Evolutionary conservation across 108 stramenopile genomes (phyloP), one percentile per base, ranked within the genome.

Genomic region (Fragilaria crotonensis): DNA sequence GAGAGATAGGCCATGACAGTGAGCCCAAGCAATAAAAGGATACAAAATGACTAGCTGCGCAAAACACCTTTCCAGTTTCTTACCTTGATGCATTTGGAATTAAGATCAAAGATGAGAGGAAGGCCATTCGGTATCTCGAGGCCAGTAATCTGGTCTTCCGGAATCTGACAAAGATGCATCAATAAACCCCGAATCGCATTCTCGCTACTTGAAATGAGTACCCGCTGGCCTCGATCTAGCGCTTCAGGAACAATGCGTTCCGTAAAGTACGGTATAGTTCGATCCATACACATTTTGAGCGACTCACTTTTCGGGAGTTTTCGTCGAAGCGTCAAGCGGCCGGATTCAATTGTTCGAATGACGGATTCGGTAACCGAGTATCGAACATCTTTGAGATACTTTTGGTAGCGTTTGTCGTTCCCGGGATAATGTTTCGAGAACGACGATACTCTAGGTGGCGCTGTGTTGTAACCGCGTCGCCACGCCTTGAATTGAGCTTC

Each of bases 181-280:
- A 96, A 68, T 9, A 97, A 77, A 0, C 94, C 96, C 33, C 96
- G 77, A 48, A 97, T 83, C 27, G 92, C 87, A 76, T 96, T 96
- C 54, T 95, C 96, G 52, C 90, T 89, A 46, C 89, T 87, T 1
- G 88, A 84, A 51, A 97, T 87, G 5, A 97, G 61, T 1, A 97
- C 88, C 0, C 86, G 71, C 74, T 97, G 94, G 14, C 94, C 93
- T 51, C 85, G 70, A 45, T 80, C 62, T 33, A 97, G 71, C n/a
- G 80, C 81, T 53, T 78, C 78, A 2, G 81, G 84, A 14, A 73
- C 64, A 52, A 97, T 94, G 53, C 78, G 66, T 45, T 85, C 33
- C 25, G 90, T 81, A 52, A 78, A 84, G 52, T 72, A 84, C n/a
- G 83, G 83, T 32, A 84, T 84, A 0, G 79, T 77, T 30, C 79